These are phyloP conservation scores for Inonotus hispidus DNA, from an alignment of 1,284 basidiomycete species.

Conservation along the genomic window DNA sequence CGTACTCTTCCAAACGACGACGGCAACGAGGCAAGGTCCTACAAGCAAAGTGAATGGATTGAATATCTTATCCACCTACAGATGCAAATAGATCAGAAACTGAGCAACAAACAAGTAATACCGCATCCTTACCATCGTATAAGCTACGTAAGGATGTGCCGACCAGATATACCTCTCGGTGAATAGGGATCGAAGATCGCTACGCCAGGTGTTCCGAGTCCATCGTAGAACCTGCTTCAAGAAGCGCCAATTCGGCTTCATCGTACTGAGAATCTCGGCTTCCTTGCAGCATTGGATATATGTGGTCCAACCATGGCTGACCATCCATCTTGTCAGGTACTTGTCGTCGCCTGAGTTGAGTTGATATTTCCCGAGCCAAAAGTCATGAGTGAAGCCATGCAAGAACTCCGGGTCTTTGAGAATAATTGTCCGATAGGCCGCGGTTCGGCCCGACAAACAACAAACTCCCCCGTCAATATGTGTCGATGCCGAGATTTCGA, in stretches of 20 bases:
- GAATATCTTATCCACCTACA: conserved; percentile 82
- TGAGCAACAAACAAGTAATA: conserved; percentile 7
- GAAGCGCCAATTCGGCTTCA: conserved; percentile 96
- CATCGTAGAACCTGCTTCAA: conserved; percentile 88
- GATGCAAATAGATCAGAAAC: conserved; percentile 12
- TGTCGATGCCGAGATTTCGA: conserved; percentile 83
- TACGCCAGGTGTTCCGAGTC: conserved; percentile 92
- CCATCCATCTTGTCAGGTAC: conserved; percentile 95
- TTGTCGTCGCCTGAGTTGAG: conserved; percentile 92
- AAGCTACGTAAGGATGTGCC: conserved; percentile 83
- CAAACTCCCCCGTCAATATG: conserved; percentile 91
- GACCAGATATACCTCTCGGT: conserved; percentile 87
- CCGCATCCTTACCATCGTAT: conserved; percentile 66
- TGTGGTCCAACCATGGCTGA: conserved; percentile 88
- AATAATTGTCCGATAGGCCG: conserved; percentile 88
- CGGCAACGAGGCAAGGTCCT: conserved; percentile 73
- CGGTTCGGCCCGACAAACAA: conserved; percentile 87
- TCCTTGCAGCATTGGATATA: conserved; percentile 90
- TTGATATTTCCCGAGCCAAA: conserved; percentile 89
- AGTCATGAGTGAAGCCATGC: conserved; percentile 89
- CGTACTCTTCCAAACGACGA: conserved; percentile 76
- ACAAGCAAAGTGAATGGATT: conserved; percentile 85
- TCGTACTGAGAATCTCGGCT: conserved; percentile 85
- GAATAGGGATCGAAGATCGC: conserved; percentile 82
- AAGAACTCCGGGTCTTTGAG: conserved; percentile 91